A percentile compares a stretch with the other conserved stretches of the same genome.
These are phyloP conservation scores for Leishmania amazonensis DNA, from an alignment of 208 protist genomes.

Conservation along the genomic window DNA sequence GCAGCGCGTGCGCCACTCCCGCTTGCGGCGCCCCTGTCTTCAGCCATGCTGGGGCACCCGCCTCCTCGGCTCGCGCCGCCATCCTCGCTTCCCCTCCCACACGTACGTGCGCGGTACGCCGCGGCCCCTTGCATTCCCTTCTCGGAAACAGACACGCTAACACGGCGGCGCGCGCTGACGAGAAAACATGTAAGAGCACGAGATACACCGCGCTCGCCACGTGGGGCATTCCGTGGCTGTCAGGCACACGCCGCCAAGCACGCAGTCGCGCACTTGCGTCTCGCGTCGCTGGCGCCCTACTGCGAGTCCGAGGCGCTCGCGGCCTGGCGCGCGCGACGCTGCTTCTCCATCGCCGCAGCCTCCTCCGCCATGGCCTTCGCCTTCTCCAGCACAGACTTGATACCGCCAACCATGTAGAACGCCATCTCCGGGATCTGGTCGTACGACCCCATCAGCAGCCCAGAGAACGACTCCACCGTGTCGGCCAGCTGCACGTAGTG, in stretches of 20 bases:
- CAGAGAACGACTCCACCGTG: constrained; percentile 95
- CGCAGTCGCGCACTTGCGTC: not conserved
- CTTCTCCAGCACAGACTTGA: constrained; percentile 94
- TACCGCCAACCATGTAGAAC: constrained; percentile 98
- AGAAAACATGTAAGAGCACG: not conserved
- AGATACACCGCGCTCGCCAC: not conserved
- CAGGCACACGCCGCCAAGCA: not conserved
- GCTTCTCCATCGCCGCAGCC: constrained; percentile 67
- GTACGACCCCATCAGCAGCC: constrained; percentile 92
- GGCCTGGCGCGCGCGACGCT: constrained; percentile 51
- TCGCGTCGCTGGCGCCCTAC: not conserved
- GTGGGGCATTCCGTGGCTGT: not conserved
- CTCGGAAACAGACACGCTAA: too few relatives aligned
- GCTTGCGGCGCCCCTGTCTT: too few relatives aligned
- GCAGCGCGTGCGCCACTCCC: too few relatives aligned
- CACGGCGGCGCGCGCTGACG: too few relatives aligned
- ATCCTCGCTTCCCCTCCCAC: too few relatives aligned
- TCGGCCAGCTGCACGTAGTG: constrained; percentile 95
- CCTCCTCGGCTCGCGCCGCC: too few relatives aligned
- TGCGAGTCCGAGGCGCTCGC: constrained; percentile 26
- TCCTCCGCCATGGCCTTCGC: constrained; percentile 91
- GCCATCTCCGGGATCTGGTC: constrained; percentile 97
- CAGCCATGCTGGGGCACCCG: too few relatives aligned
- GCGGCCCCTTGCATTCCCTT: too few relatives aligned
- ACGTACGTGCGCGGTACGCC: too few relatives aligned